Evolutionary conservation across 1,284 basidiomycete genomes (phyloP).

Genomic region (Mycena citricolor): DNA sequence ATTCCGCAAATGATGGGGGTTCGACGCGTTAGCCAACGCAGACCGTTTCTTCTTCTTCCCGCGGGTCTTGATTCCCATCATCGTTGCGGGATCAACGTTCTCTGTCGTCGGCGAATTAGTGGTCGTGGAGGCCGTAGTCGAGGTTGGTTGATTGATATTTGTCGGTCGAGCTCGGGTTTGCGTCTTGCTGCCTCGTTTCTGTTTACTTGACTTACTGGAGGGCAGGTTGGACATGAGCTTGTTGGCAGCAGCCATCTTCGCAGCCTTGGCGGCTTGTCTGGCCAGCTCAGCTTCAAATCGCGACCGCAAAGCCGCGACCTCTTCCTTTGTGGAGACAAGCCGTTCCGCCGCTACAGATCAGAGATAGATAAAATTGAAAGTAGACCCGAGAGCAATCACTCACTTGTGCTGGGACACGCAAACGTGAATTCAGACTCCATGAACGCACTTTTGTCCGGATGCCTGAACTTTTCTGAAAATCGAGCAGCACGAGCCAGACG

Average conservation of each 20-base stretch:
- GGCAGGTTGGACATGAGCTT: constrained; percentile 25
- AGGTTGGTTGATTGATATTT: not conserved
- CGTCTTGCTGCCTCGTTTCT: constrained; percentile 17
- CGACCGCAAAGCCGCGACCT: constrained; percentile 60
- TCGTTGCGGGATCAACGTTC: constrained; percentile 37
- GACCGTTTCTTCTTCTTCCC: constrained; percentile 88
- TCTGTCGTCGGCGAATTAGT: constrained; percentile 25
- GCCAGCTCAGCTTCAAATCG: constrained; percentile 72
- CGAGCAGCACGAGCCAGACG: constrained; percentile 43
- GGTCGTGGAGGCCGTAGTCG: not conserved
- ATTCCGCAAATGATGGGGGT: constrained; percentile 88
- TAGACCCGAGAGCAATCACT: constrained; percentile 39
- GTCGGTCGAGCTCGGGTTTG: constrained; percentile 10
- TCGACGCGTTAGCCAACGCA: constrained; percentile 81
- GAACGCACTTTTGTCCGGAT: constrained; percentile 43
- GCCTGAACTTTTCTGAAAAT: constrained; percentile 33
- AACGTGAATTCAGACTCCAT: constrained; percentile 58
- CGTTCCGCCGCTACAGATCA: constrained; percentile 61
- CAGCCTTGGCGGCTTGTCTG: constrained; percentile 61
- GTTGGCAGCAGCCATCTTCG: constrained; percentile 45
- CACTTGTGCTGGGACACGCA: constrained; percentile 62
- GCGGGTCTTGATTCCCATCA: constrained; percentile 24
- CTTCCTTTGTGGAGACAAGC: constrained; percentile 61
- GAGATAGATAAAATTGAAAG: constrained; percentile 8
- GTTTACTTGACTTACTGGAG: constrained; percentile 7